Percentiles rank a stretch among this genome's conserved stretches.
phyloP scores from a whole-genome alignment of 2,329 filamentous ascomycete genomes.

The Amauroascus niger region DNA sequence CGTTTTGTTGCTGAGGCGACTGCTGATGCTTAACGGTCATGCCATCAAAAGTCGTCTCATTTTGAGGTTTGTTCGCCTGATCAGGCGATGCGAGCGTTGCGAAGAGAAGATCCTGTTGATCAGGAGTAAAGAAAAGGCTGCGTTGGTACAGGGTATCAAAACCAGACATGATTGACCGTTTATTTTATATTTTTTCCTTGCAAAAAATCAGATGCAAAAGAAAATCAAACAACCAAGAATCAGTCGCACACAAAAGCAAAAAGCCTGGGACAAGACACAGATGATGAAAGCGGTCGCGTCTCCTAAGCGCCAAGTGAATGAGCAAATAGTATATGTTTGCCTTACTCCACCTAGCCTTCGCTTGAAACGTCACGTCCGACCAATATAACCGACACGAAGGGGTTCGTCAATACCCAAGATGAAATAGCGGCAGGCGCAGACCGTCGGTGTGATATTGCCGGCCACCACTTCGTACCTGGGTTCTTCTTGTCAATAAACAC shows the following conservation, averaged over 20 bases:
- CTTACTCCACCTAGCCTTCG: too few species aligned
- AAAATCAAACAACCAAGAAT: background rate
- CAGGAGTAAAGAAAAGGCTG: constrained; percentile 61
- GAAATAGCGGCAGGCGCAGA: too few species aligned
- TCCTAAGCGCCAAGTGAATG: background rate
- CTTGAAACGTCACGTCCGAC: too few species aligned
- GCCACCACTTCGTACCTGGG: too few species aligned
- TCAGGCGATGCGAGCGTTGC: constrained; percentile 66
- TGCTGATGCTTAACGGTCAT: constrained; percentile 21
- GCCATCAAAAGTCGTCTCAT: constrained; percentile 17
- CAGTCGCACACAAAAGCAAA: background rate
- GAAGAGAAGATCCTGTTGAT: constrained; percentile 66
- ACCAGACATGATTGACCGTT: constrained; percentile 27
- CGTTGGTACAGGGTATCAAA: constrained; percentile 37
- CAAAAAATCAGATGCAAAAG: background rate
- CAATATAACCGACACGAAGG: too few species aligned
- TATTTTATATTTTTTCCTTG: background rate
- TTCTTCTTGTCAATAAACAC: too few species aligned
- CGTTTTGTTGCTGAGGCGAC: constrained; percentile 20
- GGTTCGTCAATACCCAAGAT: too few species aligned
- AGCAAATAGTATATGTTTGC: too few species aligned
- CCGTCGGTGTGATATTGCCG: too few species aligned
- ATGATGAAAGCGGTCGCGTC: background rate
- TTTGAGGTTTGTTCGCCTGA: constrained; percentile 26
- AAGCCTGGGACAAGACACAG: background rate